Percentiles rank a stretch among this genome's conserved stretches.
Conservation (phyloP, 2,329 filamentous ascomycete genomes). For the Alternaria sp. region DNA sequence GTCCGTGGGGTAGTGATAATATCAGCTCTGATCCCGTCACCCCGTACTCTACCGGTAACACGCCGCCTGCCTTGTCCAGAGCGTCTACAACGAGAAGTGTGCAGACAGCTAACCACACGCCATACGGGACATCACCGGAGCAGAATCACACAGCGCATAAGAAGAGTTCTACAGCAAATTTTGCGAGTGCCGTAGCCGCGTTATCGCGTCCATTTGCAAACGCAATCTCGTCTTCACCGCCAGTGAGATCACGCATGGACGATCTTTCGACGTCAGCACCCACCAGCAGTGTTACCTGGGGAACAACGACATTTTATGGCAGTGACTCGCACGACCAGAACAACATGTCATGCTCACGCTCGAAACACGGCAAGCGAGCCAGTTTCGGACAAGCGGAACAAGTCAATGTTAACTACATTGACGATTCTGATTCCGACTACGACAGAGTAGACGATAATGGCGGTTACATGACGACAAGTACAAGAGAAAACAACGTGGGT, state of each 20-base stretch:
- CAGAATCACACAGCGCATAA: conserved; percentile 45
- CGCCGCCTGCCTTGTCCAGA: conserved; percentile 59
- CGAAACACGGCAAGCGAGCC: conserved; percentile 52
- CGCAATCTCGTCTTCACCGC: conserved; percentile 51
- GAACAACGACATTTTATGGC: conserved; percentile 54
- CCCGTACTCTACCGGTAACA: conserved; percentile 62
- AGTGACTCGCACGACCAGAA: conserved; percentile 44
- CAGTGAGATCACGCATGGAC: conserved; percentile 46
- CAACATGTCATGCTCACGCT: conserved; percentile 38
- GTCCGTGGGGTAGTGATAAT: conserved; percentile 57
- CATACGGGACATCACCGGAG: conserved; percentile 55
- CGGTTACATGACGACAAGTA: conserved; percentile 25
- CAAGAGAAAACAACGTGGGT: conserved; percentile 36
- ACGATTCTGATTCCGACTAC: conserved; percentile 48
- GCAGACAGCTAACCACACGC: conserved; percentile 50
- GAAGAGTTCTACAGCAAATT: conserved; percentile 48
- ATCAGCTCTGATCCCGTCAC: conserved; percentile 57
- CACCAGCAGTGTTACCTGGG: conserved; percentile 58
- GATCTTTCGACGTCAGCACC: conserved; percentile 55
- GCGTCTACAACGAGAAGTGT: conserved; percentile 48
- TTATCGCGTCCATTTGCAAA: conserved; percentile 53
- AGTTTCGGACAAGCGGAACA: conserved; percentile 48
- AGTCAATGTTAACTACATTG: conserved; percentile 41
- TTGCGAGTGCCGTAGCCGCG: conserved; percentile 52
- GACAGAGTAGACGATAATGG: conserved; percentile 31